Conservation (phyloP, 352 stramenopile species). For the Stephanocyclus meneghinianus region DNA sequence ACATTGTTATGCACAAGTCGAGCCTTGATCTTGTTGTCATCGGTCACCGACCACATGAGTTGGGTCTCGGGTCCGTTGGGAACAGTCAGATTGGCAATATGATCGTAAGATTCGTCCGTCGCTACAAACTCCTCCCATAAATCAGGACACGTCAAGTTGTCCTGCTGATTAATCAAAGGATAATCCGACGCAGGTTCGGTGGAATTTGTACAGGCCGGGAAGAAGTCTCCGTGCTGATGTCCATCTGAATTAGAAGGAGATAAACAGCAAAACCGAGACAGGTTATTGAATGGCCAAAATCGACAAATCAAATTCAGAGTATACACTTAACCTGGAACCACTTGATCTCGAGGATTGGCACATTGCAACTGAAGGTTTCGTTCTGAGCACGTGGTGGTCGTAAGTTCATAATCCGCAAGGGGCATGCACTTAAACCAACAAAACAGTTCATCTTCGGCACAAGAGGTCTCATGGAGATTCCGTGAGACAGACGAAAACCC, state of each 20-base stretch:
- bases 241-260: no score
- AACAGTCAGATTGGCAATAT: conserved; percentile 19
- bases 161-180: conserved; percentile 25
- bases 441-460: conserved; percentile 55
- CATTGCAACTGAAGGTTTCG: conserved; percentile 49
- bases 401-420: conserved; percentile 42
- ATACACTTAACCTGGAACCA: no score
- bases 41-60: conserved; percentile 25
- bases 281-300: no score
- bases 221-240: conserved; percentile 31
- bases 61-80: conserved; percentile 20
- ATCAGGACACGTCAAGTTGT: conserved; percentile 25
- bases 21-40: conserved; percentile 24
- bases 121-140: conserved; percentile 30
- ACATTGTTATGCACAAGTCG: conserved; percentile 52
- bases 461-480: no score
- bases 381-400: conserved; percentile 32
- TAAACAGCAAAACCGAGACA: no score
- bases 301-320: no score
- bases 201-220: conserved; percentile 31
- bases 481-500: conserved; percentile 2
- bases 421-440: conserved; percentile 81
- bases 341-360: conserved; percentile 47
- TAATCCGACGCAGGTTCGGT: conserved; percentile 19
- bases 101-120: conserved; percentile 14